Conservation (phyloP, 805 yeast species). For the Blastobotrys peoriensis region DNA sequence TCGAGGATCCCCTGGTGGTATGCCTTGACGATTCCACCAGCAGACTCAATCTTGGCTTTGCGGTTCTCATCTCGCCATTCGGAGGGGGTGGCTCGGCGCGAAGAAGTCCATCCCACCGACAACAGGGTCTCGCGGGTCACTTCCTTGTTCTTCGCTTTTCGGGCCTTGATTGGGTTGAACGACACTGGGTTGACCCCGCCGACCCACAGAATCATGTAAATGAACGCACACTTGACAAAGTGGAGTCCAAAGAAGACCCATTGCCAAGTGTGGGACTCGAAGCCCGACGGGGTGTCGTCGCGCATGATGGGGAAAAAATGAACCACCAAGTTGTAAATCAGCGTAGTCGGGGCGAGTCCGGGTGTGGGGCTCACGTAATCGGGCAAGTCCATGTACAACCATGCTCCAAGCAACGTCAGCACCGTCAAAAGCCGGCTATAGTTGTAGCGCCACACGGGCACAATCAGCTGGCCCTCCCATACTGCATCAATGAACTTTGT, state of each 20-base stretch:
- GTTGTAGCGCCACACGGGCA: conserved; percentile 62
- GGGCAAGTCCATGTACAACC: conserved; percentile 95
- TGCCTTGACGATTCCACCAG: conserved; percentile 68
- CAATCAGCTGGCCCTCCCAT: conserved; percentile 87
- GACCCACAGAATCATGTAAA: conserved; percentile 53
- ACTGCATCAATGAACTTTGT: conserved; percentile 50
- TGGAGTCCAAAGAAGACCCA: conserved; percentile 69
- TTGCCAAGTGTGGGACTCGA: conserved; percentile 42
- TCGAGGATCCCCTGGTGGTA: conserved; percentile 65
- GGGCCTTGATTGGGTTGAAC: conserved; percentile 34
- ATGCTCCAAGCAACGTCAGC: conserved; percentile 35
- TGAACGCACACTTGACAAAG: conserved; percentile 48
- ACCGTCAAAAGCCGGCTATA: conserved; percentile 25
- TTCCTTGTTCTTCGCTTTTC: conserved; percentile 16
- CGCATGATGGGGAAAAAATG: conserved; percentile 36
- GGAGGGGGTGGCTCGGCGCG: conserved; percentile 62
- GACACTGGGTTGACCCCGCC: conserved; percentile 78
- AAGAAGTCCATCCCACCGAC: conserved; percentile 90
- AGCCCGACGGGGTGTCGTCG: conserved; percentile 41
- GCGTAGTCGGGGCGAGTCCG: conserved; percentile 72
- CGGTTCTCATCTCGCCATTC: conserved; percentile 69
- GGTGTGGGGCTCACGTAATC: conserved; percentile 88
- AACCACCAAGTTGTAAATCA: conserved; percentile 34
- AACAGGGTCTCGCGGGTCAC: conserved; percentile 42
- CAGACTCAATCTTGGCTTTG: conserved; percentile 52